Conservation (phyloP, 2,329 filamentous ascomycete genomes). For the Fusarium chuoi region DNA sequence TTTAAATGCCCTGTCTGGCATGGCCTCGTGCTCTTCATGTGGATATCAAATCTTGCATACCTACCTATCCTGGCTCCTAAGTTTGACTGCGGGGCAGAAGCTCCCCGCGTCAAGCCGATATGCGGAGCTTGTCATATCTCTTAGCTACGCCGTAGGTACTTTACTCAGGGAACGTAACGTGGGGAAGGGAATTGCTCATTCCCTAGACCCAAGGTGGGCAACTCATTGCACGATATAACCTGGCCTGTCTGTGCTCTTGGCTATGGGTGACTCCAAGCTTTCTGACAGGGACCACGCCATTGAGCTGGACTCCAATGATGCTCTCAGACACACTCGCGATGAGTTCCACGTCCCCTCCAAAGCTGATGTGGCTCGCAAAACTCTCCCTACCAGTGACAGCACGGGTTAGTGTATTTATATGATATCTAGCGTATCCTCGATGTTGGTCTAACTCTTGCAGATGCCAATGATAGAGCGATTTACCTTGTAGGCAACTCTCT, state of each 20-base stretch:
- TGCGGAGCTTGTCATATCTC: constrained; percentile 22
- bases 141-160: neutral
- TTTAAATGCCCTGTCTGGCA: neutral
- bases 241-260: constrained; percentile 1
- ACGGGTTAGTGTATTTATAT: constrained; percentile 5
- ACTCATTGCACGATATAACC: constrained; percentile 9
- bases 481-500: constrained; percentile 90
- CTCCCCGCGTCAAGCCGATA: constrained; percentile 33
- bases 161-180: neutral
- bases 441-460: neutral
- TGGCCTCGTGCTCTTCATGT: neutral
- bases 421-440: neutral
- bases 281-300: constrained; percentile 27
- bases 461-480: constrained; percentile 53
- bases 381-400: constrained; percentile 28
- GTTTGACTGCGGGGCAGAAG: constrained; percentile 27
- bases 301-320: constrained; percentile 65
- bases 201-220: neutral
- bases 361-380: constrained; percentile 44
- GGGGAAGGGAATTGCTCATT: constrained; percentile 1
- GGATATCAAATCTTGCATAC: constrained; percentile 26
- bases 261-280: constrained; percentile 29
- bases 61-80: no score
- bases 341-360: constrained; percentile 77
- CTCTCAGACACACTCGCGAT: constrained; percentile 64